phyloP scores from a whole-genome alignment of 208 protist genomes.

The Zelonia costaricensis region DNA sequence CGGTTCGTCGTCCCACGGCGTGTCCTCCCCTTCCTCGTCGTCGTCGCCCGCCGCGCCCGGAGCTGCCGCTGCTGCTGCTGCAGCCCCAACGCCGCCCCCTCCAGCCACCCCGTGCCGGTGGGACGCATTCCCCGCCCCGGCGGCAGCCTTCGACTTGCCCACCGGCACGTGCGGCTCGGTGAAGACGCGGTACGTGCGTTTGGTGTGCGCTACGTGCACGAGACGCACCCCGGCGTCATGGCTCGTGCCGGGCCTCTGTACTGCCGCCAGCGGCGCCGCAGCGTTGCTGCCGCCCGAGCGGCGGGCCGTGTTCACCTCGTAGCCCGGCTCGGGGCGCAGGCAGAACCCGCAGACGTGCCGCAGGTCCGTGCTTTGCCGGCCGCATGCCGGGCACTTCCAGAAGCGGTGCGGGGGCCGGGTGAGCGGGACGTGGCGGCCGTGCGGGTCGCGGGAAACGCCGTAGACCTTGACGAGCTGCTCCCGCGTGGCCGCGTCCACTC shows the following conservation, averaged over 20 bases:
- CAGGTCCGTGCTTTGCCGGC: conserved; percentile 35
- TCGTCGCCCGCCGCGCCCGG: conserved; percentile 5
- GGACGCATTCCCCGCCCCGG: too few species aligned
- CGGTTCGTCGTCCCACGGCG: conserved; percentile 14
- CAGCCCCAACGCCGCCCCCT: not conserved
- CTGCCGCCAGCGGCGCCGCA: not conserved
- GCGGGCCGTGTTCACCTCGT: not conserved
- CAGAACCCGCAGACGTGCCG: conserved; percentile 56
- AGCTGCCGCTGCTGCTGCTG: not conserved
- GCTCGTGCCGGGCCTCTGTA: conserved; percentile 20
- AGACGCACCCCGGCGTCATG: conserved; percentile 29
- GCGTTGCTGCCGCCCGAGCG: not conserved
- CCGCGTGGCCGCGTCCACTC: conserved; percentile 44
- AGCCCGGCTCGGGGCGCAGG: conserved; percentile 38
- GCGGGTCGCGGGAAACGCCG: conserved; percentile 28
- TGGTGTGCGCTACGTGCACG: conserved; percentile 17
- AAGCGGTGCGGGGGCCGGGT: conserved; percentile 24
- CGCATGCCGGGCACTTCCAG: conserved; percentile 46
- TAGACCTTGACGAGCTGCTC: conserved; percentile 42
- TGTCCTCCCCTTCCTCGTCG: conserved; percentile 15
- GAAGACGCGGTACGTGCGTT: conserved; percentile 43
- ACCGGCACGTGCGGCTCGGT: conserved; percentile 26
- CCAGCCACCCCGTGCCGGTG: too few species aligned
- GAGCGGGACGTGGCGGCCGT: conserved; percentile 25
- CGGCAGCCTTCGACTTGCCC: conserved; percentile 2